phyloP scores from a whole-genome alignment of 1,284 basidiomycete species.

The Trametes hirsuta region DNA sequence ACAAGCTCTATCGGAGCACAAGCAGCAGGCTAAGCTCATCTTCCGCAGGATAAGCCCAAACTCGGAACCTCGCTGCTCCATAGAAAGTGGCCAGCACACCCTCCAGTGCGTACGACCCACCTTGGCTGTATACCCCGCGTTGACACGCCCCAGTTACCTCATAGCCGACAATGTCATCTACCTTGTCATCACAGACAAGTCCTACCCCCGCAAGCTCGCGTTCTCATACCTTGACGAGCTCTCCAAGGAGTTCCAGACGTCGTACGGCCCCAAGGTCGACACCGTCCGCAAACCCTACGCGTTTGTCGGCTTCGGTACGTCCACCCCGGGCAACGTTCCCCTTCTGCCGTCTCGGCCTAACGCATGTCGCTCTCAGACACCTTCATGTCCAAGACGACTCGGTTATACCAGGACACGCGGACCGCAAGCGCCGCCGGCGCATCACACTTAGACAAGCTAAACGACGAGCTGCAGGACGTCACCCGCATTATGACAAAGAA shows the following conservation, averaged over 20 bases:
- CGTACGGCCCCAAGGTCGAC: slow-evolving; percentile 92
- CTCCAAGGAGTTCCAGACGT: slow-evolving; percentile 91
- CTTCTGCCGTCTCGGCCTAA: slow-evolving; percentile 35
- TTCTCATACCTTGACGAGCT: slow-evolving; percentile 98
- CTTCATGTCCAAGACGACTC: slow-evolving; percentile 97
- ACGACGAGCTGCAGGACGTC: slow-evolving; percentile 97
- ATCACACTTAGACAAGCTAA: slow-evolving; percentile 84
- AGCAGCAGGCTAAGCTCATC: slow-evolving; percentile 97
- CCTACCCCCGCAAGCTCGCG: slow-evolving; percentile 96
- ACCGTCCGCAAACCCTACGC: slow-evolving; percentile 89
- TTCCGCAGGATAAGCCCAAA: slow-evolving; percentile 93
- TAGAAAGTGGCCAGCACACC: slow-evolving; percentile 94
- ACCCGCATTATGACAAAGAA: slow-evolving; percentile 99
- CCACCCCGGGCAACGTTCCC: not conserved
- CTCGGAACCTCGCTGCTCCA: slow-evolving; percentile 94
- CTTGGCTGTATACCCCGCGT: not conserved
- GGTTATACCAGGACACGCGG: slow-evolving; percentile 93
- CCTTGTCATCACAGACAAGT: slow-evolving; percentile 94
- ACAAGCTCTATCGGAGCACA: slow-evolving; percentile 92
- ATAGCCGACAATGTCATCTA: slow-evolving; percentile 94
- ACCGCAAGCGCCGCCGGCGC: slow-evolving; percentile 73
- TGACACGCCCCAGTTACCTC: slow-evolving; percentile 73
- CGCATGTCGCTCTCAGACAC: slow-evolving; percentile 63
- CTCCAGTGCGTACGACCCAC: slow-evolving; percentile 71
- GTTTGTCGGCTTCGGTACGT: slow-evolving; percentile 92